Evolutionary conservation across 2,329 filamentous ascomycete species (phyloP).

Genomic region (Drechslerella dactyloides): DNA sequence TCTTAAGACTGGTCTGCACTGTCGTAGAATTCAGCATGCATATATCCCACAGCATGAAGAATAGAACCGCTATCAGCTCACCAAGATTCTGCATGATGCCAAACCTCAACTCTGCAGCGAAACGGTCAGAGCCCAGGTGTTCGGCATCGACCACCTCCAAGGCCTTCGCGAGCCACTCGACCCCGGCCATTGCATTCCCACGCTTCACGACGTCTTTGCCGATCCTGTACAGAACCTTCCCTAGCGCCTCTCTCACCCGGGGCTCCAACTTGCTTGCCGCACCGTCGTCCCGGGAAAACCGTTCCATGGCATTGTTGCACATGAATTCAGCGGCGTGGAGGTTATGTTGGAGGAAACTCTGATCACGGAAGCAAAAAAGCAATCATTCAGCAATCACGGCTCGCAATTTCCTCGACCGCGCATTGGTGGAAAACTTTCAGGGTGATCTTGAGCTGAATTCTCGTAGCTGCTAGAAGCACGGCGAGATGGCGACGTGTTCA

Average conservation of each 20-base stretch:
- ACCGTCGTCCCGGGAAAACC: conserved; percentile 55
- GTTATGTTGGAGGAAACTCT: conserved; percentile 75
- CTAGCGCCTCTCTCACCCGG: conserved; percentile 66
- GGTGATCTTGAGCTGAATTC: conserved; percentile 25
- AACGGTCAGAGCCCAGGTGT: conserved; percentile 65
- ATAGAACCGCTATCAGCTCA: conserved; percentile 63
- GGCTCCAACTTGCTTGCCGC: conserved; percentile 59
- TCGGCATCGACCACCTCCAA: conserved; percentile 66
- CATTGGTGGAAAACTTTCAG: too few relatives aligned
- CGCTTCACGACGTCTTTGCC: conserved; percentile 67
- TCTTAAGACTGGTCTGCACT: conserved; percentile 68
- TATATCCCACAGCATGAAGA: conserved; percentile 47
- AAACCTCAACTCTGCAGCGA: conserved; percentile 69
- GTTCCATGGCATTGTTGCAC: conserved; percentile 66
- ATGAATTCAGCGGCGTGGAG: conserved; percentile 80
- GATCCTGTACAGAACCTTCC: conserved; percentile 74
- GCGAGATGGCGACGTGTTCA: conserved; percentile 8
- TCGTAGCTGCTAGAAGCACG: conserved; percentile 39
- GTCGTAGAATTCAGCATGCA: conserved; percentile 56
- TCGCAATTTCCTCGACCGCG: too few relatives aligned
- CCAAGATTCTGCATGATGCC: conserved; percentile 69
- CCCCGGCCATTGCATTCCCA: conserved; percentile 64
- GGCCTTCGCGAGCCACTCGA: conserved; percentile 76
- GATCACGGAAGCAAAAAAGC: conserved; percentile 1
- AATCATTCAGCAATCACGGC: conserved; percentile 1